phyloP scores from a whole-genome alignment of 805 yeast genomes.

The Yarrowia hollandica region DNA sequence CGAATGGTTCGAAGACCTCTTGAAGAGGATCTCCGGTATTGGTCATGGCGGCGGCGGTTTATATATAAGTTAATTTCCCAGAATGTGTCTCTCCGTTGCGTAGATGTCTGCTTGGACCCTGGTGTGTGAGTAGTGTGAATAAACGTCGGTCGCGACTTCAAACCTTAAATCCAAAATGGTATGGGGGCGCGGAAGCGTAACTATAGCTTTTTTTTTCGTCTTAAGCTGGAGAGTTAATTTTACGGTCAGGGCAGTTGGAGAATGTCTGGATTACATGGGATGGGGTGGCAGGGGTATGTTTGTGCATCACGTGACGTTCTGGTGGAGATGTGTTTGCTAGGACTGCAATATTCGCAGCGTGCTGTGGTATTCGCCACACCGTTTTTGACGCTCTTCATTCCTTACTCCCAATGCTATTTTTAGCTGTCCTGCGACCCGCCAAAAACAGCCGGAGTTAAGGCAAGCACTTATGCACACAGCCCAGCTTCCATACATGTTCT shows the following conservation, averaged over 20 bases:
- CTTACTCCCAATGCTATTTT: not conserved
- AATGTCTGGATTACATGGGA: too few species aligned
- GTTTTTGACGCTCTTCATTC: too few species aligned
- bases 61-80: not conserved
- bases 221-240: too few species aligned
- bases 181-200: constrained; percentile 13
- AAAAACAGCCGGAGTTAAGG: not conserved
- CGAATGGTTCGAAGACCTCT: constrained; percentile 26
- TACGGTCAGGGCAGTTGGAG: too few species aligned
- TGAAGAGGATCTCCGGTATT: constrained; percentile 7
- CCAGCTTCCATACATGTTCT: constrained; percentile 27
- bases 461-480: constrained; percentile 25
- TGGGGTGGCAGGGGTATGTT: too few species aligned
- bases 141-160: constrained; percentile 4
- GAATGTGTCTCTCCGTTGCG: constrained; percentile 1
- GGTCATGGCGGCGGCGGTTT: constrained; percentile 18
- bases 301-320: too few species aligned
- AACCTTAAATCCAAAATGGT: constrained; percentile 7
- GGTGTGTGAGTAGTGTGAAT: constrained; percentile 8
- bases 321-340: too few species aligned
- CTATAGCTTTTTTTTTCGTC: too few species aligned
- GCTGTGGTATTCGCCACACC: constrained; percentile 1
- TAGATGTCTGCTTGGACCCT: constrained; percentile 7
- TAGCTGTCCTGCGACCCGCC: not conserved
- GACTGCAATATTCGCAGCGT: not conserved